Evolutionary conservation across 768 basidiomycete genomes (phyloP).

Genomic region (Pleurotus sapidus): DNA sequence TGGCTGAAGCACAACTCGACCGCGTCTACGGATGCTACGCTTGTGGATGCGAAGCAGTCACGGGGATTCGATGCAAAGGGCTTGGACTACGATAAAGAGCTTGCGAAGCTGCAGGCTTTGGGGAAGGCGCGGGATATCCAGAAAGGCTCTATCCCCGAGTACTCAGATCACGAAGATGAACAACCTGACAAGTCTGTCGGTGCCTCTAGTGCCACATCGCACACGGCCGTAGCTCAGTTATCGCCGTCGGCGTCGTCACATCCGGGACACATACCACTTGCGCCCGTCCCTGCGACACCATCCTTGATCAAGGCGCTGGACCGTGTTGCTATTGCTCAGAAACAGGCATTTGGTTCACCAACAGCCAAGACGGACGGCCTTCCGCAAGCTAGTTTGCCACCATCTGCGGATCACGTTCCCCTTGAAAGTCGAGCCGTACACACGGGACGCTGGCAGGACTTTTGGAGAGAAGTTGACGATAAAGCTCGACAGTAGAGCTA

Average conservation of each 20-base stretch:
- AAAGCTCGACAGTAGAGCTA: constrained; percentile 20
- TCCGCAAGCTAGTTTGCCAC: constrained; percentile 11
- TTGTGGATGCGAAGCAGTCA: constrained; percentile 15
- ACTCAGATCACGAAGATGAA: constrained; percentile 53
- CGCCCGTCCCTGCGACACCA: constrained; percentile 58
- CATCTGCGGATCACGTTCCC: not conserved
- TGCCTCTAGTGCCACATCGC: constrained; percentile 19
- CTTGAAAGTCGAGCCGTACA: constrained; percentile 8
- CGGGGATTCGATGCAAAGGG: constrained; percentile 7
- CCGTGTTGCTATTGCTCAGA: constrained; percentile 54
- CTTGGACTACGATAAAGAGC: constrained; percentile 39
- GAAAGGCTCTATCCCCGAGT: constrained; percentile 27
- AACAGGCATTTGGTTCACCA: constrained; percentile 36
- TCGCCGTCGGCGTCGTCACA: constrained; percentile 16
- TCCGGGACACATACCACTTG: constrained; percentile 10
- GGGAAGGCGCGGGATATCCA: constrained; percentile 16
- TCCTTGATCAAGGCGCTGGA: constrained; percentile 65
- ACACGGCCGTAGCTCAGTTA: constrained; percentile 16
- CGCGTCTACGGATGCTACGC: constrained; percentile 17
- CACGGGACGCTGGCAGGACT: constrained; percentile 35
- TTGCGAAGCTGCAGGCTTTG: constrained; percentile 31
- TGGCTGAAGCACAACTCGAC: constrained; percentile 19
- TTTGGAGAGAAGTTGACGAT: constrained; percentile 42
- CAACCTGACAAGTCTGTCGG: constrained; percentile 16
- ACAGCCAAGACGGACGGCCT: not conserved